Conservation (phyloP, 176 grass and related monocot genomes). For the Thalia dealbata region DNA sequence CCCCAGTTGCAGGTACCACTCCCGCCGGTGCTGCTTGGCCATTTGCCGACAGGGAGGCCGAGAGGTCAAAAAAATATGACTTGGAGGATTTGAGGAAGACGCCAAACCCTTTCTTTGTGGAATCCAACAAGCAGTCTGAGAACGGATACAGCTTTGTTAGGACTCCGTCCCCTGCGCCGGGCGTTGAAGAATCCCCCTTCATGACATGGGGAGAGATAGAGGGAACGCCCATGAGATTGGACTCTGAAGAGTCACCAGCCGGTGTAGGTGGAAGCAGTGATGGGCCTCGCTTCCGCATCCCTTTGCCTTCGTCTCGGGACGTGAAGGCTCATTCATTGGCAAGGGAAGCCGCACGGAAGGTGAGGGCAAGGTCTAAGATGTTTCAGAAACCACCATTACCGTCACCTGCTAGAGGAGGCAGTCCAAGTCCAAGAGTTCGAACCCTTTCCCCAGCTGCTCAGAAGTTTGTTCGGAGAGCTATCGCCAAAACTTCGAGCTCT, state of each 20-base stretch:
- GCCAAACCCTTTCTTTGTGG: conserved; percentile 57
- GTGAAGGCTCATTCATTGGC: conserved; percentile 78
- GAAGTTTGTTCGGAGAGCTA: conserved; percentile 87
- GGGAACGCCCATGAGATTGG: conserved; percentile 73
- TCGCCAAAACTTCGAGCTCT: conserved; percentile 50
- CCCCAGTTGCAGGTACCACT: conserved; percentile 50
- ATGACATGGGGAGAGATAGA: conserved; percentile 99
- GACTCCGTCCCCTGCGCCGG: conserved; percentile 74
- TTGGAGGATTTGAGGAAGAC: conserved; percentile 91
- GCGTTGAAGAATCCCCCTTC: conserved; percentile 82
- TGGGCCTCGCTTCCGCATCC: conserved; percentile 66
- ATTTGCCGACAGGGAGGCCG: conserved; percentile 35
- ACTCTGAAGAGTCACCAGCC: conserved; percentile 39
- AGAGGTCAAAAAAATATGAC: conserved; percentile 76
- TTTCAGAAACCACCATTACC: conserved; percentile 69
- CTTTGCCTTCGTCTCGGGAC: conserved; percentile 53
- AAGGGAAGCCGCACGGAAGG: conserved; percentile 77
- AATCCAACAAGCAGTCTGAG: conserved; percentile 57
- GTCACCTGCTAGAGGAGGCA: conserved; percentile 59
- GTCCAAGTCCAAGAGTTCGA: conserved; percentile 55
- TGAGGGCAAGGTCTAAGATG: conserved; percentile 60
- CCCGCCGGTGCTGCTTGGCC: conserved; percentile 37
- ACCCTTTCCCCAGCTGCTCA: conserved; percentile 73
- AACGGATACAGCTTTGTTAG: conserved; percentile 84
- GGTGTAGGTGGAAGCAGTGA: conserved; percentile 32